Base-by-base conservation (phyloP, 345 rosid genomes). In the Conringia planisiliqua region DNA sequence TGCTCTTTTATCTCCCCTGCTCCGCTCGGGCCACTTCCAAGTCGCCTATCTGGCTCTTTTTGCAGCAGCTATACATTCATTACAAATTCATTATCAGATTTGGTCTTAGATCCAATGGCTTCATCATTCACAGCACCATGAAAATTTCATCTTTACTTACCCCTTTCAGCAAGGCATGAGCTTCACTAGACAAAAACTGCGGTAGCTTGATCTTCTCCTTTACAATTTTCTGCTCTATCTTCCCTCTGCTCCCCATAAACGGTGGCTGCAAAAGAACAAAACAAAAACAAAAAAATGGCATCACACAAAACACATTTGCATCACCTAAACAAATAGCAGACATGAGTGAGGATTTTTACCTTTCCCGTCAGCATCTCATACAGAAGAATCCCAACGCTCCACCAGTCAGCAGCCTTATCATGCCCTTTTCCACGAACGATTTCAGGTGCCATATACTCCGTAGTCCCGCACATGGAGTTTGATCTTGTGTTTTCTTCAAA, bases 401-500 rank as follows among this genome's bases (percentile, higher is more conserved):
- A 94, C 97, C 98, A 94, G 61, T 94, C 98, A 6, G 97, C 95
- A 57, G 96, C 88, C 75, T 94, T 94, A 73, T 94, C 87, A 79
- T 91, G 97, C 35, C 97, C 97, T 80, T 83, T 94, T 16, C 98
- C 98, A 9, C 78, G 80, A 68, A 94, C 68, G 50, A 94, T 90
- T 83, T 94, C 98, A 43, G 97, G 97, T 62, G 98, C 78, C 98
- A 91, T 94, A 66, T 94, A 94, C 85, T 94, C 98, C 3, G 88
- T 83, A 10, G 97, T 94, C 73, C 98, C 98, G 47, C 93, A 87
- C 86, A 94, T 73, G 6, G 98, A 94, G 85, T 91, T 91, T 60
- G 98, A 88, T 84, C 96, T 87, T 13, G 83, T 86, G 76, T 86
- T 91, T 81, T 90, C 92, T 50, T 87, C 93, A 68, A 94, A 83